Evolutionary conservation across 495 filamentous ascomycete species (phyloP).

Genomic region (Neurospora hispaniola): DNA sequence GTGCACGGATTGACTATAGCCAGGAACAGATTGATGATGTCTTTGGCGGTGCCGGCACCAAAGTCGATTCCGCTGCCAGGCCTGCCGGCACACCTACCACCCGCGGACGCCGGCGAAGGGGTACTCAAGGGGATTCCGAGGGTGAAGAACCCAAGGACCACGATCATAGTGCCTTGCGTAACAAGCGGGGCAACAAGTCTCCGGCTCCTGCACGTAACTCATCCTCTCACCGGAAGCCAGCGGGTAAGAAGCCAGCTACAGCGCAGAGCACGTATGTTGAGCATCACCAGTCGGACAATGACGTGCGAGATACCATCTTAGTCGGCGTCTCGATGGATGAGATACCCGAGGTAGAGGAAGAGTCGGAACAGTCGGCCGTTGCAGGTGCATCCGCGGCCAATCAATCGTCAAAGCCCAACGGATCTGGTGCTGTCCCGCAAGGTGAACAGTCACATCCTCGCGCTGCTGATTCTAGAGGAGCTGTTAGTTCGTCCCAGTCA

Average conservation of each 20-base stretch:
- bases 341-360: constrained; percentile 6
- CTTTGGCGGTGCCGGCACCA: neutral
- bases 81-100: constrained; percentile 12
- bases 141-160: constrained; percentile 17
- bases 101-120: constrained; percentile 22
- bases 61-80: constrained; percentile 9
- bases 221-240: constrained; percentile 24
- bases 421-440: neutral
- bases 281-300: constrained; percentile 29
- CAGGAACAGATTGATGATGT: constrained; percentile 33
- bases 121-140: constrained; percentile 15
- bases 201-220: constrained; percentile 19
- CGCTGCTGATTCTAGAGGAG: neutral
- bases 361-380: constrained; percentile 14
- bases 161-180: constrained; percentile 7
- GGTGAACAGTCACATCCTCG: neutral
- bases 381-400: neutral
- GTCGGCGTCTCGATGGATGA: constrained; percentile 29
- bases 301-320: constrained; percentile 40
- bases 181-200: constrained; percentile 18
- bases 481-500: neutral
- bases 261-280: constrained; percentile 21
- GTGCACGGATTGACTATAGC: constrained; percentile 36
- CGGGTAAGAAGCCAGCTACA: constrained; percentile 21
- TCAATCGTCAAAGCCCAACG: neutral